Percentiles rank a stretch among this genome's conserved stretches.
phyloP scores from a whole-genome alignment of 371 early-diverging fungal species.

The Mucor piriformis region DNA sequence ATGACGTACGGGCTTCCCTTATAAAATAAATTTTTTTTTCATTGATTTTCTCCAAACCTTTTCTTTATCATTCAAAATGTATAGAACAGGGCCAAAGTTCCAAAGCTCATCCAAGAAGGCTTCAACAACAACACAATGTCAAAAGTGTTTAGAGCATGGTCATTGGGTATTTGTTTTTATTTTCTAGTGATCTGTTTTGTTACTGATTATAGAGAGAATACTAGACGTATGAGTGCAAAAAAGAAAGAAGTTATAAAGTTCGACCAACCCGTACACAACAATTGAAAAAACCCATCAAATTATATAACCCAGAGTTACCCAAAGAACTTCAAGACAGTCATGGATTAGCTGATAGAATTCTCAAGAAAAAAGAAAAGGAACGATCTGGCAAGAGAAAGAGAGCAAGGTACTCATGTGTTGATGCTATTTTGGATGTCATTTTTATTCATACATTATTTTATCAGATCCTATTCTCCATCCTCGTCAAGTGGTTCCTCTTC shows the following conservation, averaged over 20 bases:
- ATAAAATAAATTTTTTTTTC: neutral
- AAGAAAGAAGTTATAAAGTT: conserved; percentile 51
- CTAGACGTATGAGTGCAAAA: conserved; percentile 65
- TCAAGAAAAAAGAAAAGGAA: conserved; percentile 52
- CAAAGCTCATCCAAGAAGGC: conserved; percentile 40
- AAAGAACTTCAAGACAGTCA: conserved; percentile 56
- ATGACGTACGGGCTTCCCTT: too few relatives aligned
- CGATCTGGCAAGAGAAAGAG: conserved; percentile 15
- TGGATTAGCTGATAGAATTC: conserved; percentile 59
- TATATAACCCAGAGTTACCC: conserved; percentile 53
- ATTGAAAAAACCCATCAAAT: conserved; percentile 59
- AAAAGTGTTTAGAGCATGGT: conserved; percentile 63
- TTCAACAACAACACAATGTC: conserved; percentile 60
- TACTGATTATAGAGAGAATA: neutral
- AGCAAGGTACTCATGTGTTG: conserved; percentile 13
- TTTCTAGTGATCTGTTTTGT: neutral
- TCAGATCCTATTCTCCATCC: conserved; percentile 15
- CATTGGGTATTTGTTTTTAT: conserved; percentile 48
- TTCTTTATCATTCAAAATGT: conserved; percentile 30
- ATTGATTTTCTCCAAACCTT: neutral
- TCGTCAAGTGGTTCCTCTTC: conserved; percentile 18
- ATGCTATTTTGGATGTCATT: neutral
- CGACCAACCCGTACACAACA: conserved; percentile 70
- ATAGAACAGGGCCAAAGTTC: conserved; percentile 44
- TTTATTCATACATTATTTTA: neutral